These are phyloP conservation scores for Candida buenavistaensis DNA, from an alignment of 1,139 yeast genomes.

Conservation along the genomic window DNA sequence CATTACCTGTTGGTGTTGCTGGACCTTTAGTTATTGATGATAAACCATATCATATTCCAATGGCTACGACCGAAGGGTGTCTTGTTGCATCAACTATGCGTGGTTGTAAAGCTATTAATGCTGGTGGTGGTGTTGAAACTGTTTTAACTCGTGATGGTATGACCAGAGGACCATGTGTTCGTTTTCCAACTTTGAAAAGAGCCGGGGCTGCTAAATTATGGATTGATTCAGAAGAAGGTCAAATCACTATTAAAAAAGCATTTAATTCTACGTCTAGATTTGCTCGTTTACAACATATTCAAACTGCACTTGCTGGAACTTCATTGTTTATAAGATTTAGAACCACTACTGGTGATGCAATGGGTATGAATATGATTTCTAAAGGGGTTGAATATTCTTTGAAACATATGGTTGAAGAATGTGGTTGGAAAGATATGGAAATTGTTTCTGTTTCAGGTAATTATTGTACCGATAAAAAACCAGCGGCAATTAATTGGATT, in stretches of 20 bases:
- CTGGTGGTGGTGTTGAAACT: slow-evolving; percentile 94
- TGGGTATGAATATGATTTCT: slow-evolving; percentile 99
- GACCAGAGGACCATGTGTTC: slow-evolving; percentile 99
- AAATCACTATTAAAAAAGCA: slow-evolving; percentile 75
- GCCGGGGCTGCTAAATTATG: slow-evolving; percentile 95
- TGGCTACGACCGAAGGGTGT: slow-evolving; percentile 99
- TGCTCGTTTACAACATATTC: slow-evolving; percentile 87
- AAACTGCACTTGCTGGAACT: slow-evolving; percentile 96
- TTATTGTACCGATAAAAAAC: slow-evolving; percentile 95
- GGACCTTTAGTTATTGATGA: slow-evolving; percentile 95
- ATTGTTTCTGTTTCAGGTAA: slow-evolving; percentile 94
- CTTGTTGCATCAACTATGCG: slow-evolving; percentile 98
- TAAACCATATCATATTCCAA: slow-evolving; percentile 84
- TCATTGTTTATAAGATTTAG: slow-evolving; percentile 85
- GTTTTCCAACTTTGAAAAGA: slow-evolving; percentile 75
- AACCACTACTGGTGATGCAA: slow-evolving; percentile 98
- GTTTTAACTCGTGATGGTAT: slow-evolving; percentile 95
- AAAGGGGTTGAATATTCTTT: slow-evolving; percentile 93
- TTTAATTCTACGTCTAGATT: slow-evolving; percentile 96
- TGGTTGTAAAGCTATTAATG: slow-evolving; percentile 97
- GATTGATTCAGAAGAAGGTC: slow-evolving; percentile 97
- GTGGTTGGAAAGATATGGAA: slow-evolving; percentile 93
- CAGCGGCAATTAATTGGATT: slow-evolving; percentile 98
- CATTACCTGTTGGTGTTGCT: slow-evolving; percentile 95
- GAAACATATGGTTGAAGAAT: slow-evolving; percentile 79